Evolutionary conservation across 192 early-diverging fungal species (phyloP), one percentile per base, ranked within the genome.

Genomic region (Chytriomyces sp.): DNA sequence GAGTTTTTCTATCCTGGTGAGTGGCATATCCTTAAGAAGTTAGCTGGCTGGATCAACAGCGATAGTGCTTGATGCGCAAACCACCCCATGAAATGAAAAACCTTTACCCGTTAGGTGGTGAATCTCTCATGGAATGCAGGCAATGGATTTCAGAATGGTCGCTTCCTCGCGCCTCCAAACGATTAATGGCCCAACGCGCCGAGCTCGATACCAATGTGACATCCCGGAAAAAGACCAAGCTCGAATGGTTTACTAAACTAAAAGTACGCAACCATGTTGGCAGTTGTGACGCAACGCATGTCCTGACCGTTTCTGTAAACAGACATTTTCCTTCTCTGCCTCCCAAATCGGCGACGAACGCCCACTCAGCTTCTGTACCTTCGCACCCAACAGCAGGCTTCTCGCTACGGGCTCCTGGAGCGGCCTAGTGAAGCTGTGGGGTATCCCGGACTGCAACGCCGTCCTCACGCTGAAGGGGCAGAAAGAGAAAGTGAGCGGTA

Each of bases 281-380:
- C 44, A 6, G 28, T 41, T 52, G 28, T 28, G 6, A 39, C 30
- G 26, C 10, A 49, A n/a, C n/a, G 8, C 44, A 49, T 28, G 14
- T 28, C 19, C n/a, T 58, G 12, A 58, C 49, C 70, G 34, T 56
- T 10, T 1, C 22, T 49, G 44, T 22, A 14, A 58, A 5, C 53
- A 70, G 68, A 59, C 68, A 22, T 70, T 70, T 31, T 40, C 68
- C 5, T 70, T 70, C 32, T 10, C 37, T 26, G 54, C 68, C 3
- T 93, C 94, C 5, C 96, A 98, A 75, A 85, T 96, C 31, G 95
- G 91, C 2, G 96, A 98, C 72, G 91, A 92, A 4, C 86, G 96
- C 40, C 95, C 96, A 19, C 78, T 95, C 19, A 79, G 91, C 19
- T 90, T 86, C 69, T 88, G 86, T 64, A 58, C 81, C 0, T 96